phyloP scores from a whole-genome alignment of 768 basidiomycete genomes.

The Pisolithus orientalis region DNA sequence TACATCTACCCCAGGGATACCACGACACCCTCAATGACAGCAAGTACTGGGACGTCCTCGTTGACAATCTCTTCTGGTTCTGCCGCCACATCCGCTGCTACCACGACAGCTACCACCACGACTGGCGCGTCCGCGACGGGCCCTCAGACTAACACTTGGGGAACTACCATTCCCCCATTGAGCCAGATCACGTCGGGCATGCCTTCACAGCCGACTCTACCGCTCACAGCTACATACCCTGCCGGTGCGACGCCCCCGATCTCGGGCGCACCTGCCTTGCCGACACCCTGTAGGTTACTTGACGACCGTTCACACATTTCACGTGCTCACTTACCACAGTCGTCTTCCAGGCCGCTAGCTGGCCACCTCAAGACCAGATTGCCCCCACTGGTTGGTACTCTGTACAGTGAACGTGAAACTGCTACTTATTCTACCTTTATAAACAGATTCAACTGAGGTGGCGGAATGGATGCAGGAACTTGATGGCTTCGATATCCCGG shows the following conservation, averaged over 20 bases:
- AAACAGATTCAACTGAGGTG: conserved; percentile 55
- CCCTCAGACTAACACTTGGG: conserved; percentile 15
- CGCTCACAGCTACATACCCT: conserved; percentile 46
- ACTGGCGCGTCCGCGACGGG: neutral
- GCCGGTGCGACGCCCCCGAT: conserved; percentile 59
- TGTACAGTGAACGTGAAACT: neutral
- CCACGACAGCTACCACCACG: conserved; percentile 1
- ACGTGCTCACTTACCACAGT: conserved; percentile 26
- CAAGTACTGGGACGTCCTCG: conserved; percentile 3
- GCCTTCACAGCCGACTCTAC: conserved; percentile 43
- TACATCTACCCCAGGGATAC: conserved; percentile 4
- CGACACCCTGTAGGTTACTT: conserved; percentile 47
- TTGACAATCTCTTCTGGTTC: conserved; percentile 4
- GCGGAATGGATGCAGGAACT: conserved; percentile 71
- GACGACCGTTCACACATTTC: neutral
- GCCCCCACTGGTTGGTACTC: conserved; percentile 49
- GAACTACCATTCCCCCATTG: conserved; percentile 51
- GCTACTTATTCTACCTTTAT: neutral
- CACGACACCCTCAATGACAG: conserved; percentile 1
- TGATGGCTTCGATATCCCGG: conserved; percentile 62
- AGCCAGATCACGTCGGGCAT: conserved; percentile 57
- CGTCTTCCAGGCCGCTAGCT: conserved; percentile 39
- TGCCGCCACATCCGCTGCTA: neutral
- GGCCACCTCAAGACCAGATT: conserved; percentile 59
- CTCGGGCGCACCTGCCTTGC: conserved; percentile 60